Base-by-base conservation (phyloP, 73 alveolate species). In the Loxodes magnus region DNA sequence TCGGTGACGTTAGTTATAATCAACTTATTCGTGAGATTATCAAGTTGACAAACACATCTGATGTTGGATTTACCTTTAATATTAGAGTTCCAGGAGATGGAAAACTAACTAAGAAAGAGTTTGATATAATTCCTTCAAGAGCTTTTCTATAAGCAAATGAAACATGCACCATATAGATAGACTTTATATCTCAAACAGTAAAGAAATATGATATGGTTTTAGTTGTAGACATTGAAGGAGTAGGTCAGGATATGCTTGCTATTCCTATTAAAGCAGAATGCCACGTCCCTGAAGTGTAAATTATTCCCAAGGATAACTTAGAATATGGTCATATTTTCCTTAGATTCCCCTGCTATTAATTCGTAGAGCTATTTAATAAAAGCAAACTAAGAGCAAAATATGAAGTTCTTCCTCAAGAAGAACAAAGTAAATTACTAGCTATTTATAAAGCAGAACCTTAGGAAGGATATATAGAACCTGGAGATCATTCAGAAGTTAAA, bases 11-110 rank as follows among this genome's bases (percentile, higher is more conserved):
- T 25, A 80, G 97, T 26, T 94, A 87, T 73, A 94, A 96, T 51
- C 94, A 93, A 83, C 97, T 94, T 58, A 87, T 84, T 51, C 82
- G 86, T 51, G 89, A 94, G 67, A 79, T 88, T 5, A 95, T 91
- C 0, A 71, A 80, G 38, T 55, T 96, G 64, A 93, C 96, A 37
- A 67, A 71, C 35, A 64, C 63, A 15, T 64, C 73, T 5, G 54
- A 74, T 35, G 99, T 96, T n/a, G 99, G 95, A 43, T 86, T 96
- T 55, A 87, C 91, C 46, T 96, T 81, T 59, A 88, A 90, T 35
- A 74, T 96, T 60, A 71, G 98, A 53, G 94, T 96, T 17, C 99
- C 99, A 0, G 98, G 99, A 4, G 99, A 96, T 73, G 98, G 95
- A n/a, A 71, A 94, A 60, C 78, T 88, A 19, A 84, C 87, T 51